Conservation (phyloP, 805 yeast genomes). For the Saccharomycodes ludwigii region DNA sequence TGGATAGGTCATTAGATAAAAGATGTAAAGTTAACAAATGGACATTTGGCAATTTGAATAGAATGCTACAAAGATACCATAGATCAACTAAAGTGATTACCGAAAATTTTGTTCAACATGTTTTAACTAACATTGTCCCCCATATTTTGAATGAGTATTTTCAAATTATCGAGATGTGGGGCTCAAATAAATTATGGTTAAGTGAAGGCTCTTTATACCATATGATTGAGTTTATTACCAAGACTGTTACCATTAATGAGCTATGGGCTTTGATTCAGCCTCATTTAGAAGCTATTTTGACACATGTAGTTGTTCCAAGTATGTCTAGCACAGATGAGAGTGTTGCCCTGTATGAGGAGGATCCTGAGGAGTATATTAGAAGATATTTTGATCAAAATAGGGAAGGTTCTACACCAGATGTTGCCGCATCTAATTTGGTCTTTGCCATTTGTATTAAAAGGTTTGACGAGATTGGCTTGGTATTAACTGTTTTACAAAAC, state of each 20-base stretch:
- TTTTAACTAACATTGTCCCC: conserved; percentile 50
- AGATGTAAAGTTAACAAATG: conserved; percentile 76
- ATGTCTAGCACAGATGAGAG: conserved; percentile 55
- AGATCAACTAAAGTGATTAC: conserved; percentile 30
- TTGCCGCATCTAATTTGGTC: conserved; percentile 68
- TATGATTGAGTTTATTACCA: conserved; percentile 52
- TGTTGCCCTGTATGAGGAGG: conserved; percentile 63
- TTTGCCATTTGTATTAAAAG: conserved; percentile 45
- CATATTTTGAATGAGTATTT: conserved; percentile 55
- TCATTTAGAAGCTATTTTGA: conserved; percentile 49
- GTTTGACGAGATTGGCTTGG: conserved; percentile 41
- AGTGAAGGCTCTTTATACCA: conserved; percentile 51
- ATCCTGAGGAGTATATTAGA: conserved; percentile 75
- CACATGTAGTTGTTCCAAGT: conserved; percentile 64
- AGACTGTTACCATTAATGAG: conserved; percentile 40
- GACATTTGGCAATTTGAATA: conserved; percentile 68
- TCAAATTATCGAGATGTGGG: conserved; percentile 30
- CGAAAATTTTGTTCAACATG: conserved; percentile 44
- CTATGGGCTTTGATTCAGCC: conserved; percentile 58
- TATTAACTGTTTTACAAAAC: conserved; percentile 43
- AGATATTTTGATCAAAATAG: conserved; percentile 51
- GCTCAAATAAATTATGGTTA: conserved; percentile 41
- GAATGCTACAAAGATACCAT: conserved; percentile 55
- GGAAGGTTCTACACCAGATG: conserved; percentile 60
- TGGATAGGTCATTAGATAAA: conserved; percentile 33